Percentiles rank a stretch among this genome's conserved stretches.
Evolutionary conservation across 306 rosid species (phyloP).

Genomic region (Myrica gale): DNA sequence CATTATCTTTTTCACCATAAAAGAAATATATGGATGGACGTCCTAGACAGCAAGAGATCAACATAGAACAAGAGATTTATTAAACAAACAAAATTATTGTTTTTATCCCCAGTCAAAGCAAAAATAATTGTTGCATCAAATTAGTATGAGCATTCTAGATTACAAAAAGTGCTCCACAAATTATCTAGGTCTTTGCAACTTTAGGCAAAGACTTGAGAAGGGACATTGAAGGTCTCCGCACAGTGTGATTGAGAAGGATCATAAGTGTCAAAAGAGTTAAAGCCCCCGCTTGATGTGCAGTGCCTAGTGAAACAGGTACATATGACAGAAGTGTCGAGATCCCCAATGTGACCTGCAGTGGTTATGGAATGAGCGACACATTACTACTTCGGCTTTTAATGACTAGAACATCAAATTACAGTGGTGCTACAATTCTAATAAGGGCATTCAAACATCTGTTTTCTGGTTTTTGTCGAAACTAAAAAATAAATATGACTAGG

Average conservation of each 20-base stretch:
- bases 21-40: too few relatives aligned
- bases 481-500: not conserved
- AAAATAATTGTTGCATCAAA: not conserved
- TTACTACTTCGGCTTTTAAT: not conserved
- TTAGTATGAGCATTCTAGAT: not conserved
- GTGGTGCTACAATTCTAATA: not conserved
- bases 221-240: constrained; percentile 64
- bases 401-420: not conserved
- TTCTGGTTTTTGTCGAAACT: not conserved
- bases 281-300: constrained; percentile 92
- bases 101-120: not conserved
- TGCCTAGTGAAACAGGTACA: constrained; percentile 79
- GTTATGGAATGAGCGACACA: constrained; percentile 12
- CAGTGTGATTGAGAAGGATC: constrained; percentile 68
- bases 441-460: not conserved
- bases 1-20: too few relatives aligned
- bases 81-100: not conserved
- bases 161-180: not conserved
- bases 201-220: constrained; percentile 76
- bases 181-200: constrained; percentile 43
- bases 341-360: constrained; percentile 71
- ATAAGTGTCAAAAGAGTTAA: constrained; percentile 68
- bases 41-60: not conserved
- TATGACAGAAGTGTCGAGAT: constrained; percentile 75
- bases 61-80: not conserved